Evolutionary conservation across 108 stramenopile species (phyloP).

Genomic region (Phaeodactylum tricornutum): DNA sequence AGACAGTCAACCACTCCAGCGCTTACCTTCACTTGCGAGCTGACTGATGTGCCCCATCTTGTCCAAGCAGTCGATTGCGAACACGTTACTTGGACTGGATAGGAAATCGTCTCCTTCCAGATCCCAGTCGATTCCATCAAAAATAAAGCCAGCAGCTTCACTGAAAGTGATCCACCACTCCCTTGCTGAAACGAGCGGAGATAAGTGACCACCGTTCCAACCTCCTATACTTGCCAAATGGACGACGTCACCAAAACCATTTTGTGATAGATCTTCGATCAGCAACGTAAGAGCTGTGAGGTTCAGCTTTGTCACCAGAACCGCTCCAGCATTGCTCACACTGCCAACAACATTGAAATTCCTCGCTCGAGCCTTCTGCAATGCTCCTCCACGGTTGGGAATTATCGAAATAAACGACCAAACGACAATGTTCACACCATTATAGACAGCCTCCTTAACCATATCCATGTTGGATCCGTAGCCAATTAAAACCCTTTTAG

Average conservation of each 20-base stretch:
- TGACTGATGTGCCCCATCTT: slow-evolving; percentile 47
- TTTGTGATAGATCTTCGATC: slow-evolving; percentile 14
- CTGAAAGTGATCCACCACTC: slow-evolving; percentile 36
- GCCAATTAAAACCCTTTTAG: slow-evolving; percentile 27
- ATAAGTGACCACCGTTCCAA: slow-evolving; percentile 73
- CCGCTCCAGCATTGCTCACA: neutral
- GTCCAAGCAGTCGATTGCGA: slow-evolving; percentile 42
- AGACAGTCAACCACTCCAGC: neutral
- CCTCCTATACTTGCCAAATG: slow-evolving; percentile 68
- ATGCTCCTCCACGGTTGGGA: slow-evolving; percentile 2
- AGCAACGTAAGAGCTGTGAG: slow-evolving; percentile 19
- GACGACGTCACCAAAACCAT: slow-evolving; percentile 29
- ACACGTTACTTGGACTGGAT: slow-evolving; percentile 25
- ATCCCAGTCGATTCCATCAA: slow-evolving; percentile 85
- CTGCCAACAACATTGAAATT: neutral
- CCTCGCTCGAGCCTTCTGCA: neutral
- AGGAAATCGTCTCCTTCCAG: slow-evolving; percentile 70
- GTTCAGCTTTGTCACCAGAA: slow-evolving; percentile 25
- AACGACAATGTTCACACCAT: slow-evolving; percentile 61
- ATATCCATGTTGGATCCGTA: slow-evolving; percentile 26
- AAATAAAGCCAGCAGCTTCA: slow-evolving; percentile 23
- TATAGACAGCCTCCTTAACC: slow-evolving; percentile 30
- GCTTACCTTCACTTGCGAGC: slow-evolving; percentile 14
- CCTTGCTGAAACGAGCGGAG: slow-evolving; percentile 16
- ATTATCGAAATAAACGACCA: slow-evolving; percentile 77